Conservation (phyloP, 495 filamentous ascomycete genomes). For the Lentithecium fluviatile region DNA sequence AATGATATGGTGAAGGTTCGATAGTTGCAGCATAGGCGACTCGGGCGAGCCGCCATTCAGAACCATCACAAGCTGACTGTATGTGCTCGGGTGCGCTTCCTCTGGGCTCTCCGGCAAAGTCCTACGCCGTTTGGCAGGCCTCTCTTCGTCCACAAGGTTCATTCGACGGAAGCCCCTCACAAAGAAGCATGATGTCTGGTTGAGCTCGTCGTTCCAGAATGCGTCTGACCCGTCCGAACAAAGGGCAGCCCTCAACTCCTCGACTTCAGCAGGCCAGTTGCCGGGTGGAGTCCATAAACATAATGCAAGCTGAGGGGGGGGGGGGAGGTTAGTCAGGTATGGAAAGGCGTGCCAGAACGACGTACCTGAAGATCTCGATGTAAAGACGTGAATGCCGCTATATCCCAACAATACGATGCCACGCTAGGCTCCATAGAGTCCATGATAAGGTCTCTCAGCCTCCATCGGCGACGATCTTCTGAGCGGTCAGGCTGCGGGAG, state of each 20-base stretch:
- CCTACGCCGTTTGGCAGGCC: conserved; percentile 27
- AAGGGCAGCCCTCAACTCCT: conserved; percentile 11
- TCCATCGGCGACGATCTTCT: background rate
- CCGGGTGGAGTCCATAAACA: conserved; percentile 25
- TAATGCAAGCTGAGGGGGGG: conserved; percentile 29
- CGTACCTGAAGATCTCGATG: conserved; percentile 30
- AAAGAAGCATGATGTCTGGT: conserved; percentile 5
- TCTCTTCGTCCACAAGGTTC: conserved; percentile 8
- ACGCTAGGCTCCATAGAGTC: conserved; percentile 19
- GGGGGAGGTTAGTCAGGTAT: conserved; percentile 12
- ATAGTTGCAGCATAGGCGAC: background rate
- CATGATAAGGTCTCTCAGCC: conserved; percentile 4
- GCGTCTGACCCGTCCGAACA: conserved; percentile 1
- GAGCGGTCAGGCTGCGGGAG: background rate
- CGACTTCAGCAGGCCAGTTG: conserved; percentile 24
- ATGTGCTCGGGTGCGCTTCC: background rate
- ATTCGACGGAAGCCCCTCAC: conserved; percentile 10
- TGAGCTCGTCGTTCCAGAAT: conserved; percentile 14
- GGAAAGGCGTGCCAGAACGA: background rate
- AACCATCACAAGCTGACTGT: conserved; percentile 8
- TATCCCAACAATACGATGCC: conserved; percentile 1
- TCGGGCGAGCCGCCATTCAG: conserved; percentile 7
- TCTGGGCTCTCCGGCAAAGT: background rate
- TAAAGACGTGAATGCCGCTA: background rate
- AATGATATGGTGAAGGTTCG: conserved; percentile 9